A percentile compares a stretch with the other conserved stretches of the same genome.
phyloP scores from a whole-genome alignment of 306 rosid genomes.

The Senna siamea region DNA sequence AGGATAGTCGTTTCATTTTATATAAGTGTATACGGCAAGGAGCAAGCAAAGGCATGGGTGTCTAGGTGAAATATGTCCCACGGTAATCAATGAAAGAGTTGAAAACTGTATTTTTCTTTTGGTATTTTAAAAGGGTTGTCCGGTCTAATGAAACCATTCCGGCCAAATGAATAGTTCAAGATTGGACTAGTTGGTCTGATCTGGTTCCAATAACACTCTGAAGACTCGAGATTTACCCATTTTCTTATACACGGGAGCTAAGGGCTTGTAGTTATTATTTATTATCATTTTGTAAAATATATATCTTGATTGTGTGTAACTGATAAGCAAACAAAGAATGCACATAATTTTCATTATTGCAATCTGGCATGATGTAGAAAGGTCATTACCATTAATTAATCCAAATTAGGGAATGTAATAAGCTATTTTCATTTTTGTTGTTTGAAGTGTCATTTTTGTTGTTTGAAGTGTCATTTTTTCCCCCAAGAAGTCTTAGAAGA shows the following conservation, averaged over 20 bases:
- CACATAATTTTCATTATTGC: neutral
- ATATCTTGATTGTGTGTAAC: neutral
- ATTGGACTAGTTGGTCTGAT: neutral
- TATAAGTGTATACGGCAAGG: neutral
- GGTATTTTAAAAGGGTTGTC: neutral
- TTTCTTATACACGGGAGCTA: neutral
- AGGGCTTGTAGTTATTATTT: neutral
- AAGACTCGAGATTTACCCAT: neutral
- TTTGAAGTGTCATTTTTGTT: neutral
- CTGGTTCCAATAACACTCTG: neutral
- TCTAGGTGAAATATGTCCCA: neutral
- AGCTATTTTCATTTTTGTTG: neutral
- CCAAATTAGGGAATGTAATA: neutral
- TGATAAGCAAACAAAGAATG: slow-evolving; percentile 11
- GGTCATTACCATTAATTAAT: neutral
- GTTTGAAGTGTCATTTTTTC: neutral
- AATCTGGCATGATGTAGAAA: neutral
- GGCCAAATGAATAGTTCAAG: neutral
- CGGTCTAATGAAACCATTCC: neutral
- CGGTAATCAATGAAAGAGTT: neutral
- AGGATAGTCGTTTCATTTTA: neutral
- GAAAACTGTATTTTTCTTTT: too few species aligned
- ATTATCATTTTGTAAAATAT: neutral
- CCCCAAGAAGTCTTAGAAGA: neutral
- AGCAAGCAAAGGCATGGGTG: neutral